Evolutionary conservation across 805 yeast genomes (phyloP).

Genomic region (Saturnispora zaruensis): DNA sequence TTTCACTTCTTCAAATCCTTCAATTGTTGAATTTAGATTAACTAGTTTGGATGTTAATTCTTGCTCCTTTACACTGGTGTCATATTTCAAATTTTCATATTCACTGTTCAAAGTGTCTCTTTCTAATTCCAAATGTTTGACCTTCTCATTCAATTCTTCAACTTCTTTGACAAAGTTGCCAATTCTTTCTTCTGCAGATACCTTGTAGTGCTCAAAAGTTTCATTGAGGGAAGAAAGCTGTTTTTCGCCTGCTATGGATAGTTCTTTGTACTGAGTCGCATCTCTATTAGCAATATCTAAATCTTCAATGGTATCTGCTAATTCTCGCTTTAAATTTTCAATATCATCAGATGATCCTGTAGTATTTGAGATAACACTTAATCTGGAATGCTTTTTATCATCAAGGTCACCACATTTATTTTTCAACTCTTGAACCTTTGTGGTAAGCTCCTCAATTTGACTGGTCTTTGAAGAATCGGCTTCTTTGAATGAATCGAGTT

Average conservation of each 20-base stretch:
- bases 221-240: slow-evolving; percentile 47
- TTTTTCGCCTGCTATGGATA: slow-evolving; percentile 59
- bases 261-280: slow-evolving; percentile 50
- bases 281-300: slow-evolving; percentile 49
- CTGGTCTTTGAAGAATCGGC: slow-evolving; percentile 35
- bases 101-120: slow-evolving; percentile 14
- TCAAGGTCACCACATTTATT: slow-evolving; percentile 25
- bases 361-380: slow-evolving; percentile 21
- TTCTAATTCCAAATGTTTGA: slow-evolving; percentile 12
- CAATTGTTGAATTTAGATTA: slow-evolving; percentile 20
- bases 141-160: slow-evolving; percentile 12
- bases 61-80: slow-evolving; percentile 10
- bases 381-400: slow-evolving; percentile 23
- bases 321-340: slow-evolving; percentile 23
- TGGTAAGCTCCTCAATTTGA: slow-evolving; percentile 32
- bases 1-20: slow-evolving; percentile 21
- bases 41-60: slow-evolving; percentile 16
- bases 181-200: slow-evolving; percentile 20
- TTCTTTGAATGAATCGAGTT: slow-evolving; percentile 35
- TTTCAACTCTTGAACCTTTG: slow-evolving; percentile 30
- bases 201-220: slow-evolving; percentile 42
- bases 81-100: slow-evolving; percentile 10
- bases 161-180: slow-evolving; percentile 9
- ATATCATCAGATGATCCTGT: slow-evolving; percentile 19
- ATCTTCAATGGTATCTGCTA: slow-evolving; percentile 39